These are phyloP conservation scores for Ophiostoma novo-ulmi DNA, from an alignment of 2,329 filamentous ascomycete genomes.

Conservation along the genomic window DNA sequence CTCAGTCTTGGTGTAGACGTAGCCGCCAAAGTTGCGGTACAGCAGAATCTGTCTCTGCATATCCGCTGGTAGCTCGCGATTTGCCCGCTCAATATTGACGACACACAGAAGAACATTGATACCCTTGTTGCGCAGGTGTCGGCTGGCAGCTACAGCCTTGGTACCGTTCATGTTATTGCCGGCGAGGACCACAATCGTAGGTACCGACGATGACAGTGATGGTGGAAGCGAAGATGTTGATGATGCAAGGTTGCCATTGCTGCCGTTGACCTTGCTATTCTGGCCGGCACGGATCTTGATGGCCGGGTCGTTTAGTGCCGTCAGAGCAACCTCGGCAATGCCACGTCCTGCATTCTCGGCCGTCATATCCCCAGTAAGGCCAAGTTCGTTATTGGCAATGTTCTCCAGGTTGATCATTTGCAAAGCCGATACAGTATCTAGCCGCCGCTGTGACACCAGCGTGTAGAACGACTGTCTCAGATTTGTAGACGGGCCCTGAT, in stretches of 20 bases:
- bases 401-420: slow-evolving; percentile 93
- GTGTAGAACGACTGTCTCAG: slow-evolving; percentile 46
- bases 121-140: slow-evolving; percentile 80
- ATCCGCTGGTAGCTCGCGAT: slow-evolving; percentile 73
- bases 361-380: slow-evolving; percentile 83
- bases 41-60: slow-evolving; percentile 76
- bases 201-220: slow-evolving; percentile 3
- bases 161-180: slow-evolving; percentile 92
- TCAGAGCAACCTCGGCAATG: slow-evolving; percentile 76
- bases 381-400: slow-evolving; percentile 79
- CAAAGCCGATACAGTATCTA: slow-evolving; percentile 63
- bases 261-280: not conserved
- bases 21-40: slow-evolving; percentile 76
- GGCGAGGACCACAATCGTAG: slow-evolving; percentile 68
- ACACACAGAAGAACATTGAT: slow-evolving; percentile 77
- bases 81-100: slow-evolving; percentile 74
- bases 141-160: slow-evolving; percentile 75
- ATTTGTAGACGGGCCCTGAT: not conserved
- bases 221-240: not conserved
- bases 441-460: slow-evolving; percentile 50
- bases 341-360: slow-evolving; percentile 85
- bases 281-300: slow-evolving; percentile 51
- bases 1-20: slow-evolving; percentile 57
- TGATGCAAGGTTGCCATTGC: not conserved
- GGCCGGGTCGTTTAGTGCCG: slow-evolving; percentile 59